These are phyloP conservation scores for Exophiala viscosa DNA, from an alignment of 2,329 filamentous ascomycete genomes.

Conservation along the genomic window DNA sequence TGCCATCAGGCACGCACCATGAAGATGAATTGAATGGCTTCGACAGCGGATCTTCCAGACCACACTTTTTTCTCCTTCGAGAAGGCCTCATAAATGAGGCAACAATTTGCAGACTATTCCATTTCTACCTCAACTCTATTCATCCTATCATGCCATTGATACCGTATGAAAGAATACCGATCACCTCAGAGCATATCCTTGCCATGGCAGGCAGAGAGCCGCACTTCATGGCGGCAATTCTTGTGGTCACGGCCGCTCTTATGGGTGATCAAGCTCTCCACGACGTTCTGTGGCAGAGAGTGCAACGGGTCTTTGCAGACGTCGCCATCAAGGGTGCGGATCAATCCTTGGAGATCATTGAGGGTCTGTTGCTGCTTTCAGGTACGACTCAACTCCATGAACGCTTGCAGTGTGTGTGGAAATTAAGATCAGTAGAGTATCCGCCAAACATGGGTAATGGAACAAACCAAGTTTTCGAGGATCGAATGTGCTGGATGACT, in stretches of 20 bases:
- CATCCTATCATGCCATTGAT: slow-evolving; percentile 17
- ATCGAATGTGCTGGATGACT: slow-evolving; percentile 21
- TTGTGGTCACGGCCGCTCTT: slow-evolving; percentile 9
- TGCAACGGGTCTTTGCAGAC: slow-evolving; percentile 10
- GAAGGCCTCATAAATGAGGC: slow-evolving; percentile 13
- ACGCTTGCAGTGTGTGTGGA: neutral
- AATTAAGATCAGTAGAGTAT: slow-evolving; percentile 3
- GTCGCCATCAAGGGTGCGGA: slow-evolving; percentile 12
- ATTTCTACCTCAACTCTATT: slow-evolving; percentile 9
- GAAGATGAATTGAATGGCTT: neutral
- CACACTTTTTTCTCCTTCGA: slow-evolving; percentile 12
- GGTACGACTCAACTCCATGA: slow-evolving; percentile 1
- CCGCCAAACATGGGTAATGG: slow-evolving; percentile 15
- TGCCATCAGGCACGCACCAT: neutral
- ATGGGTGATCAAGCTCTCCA: slow-evolving; percentile 12
- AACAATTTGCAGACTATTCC: slow-evolving; percentile 12
- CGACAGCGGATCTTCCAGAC: slow-evolving; percentile 2
- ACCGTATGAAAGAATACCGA: slow-evolving; percentile 13
- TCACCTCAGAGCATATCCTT: slow-evolving; percentile 13
- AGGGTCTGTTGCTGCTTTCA: slow-evolving; percentile 13
- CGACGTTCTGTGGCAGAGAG: slow-evolving; percentile 12
- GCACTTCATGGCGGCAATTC: slow-evolving; percentile 12
- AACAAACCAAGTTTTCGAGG: slow-evolving; percentile 8
- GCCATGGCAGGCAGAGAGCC: slow-evolving; percentile 7
- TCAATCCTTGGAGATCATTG: slow-evolving; percentile 13